Evolutionary conservation across 108 stramenopile genomes (phyloP).

Genomic region (Mayamaea pseudoterrestris): DNA sequence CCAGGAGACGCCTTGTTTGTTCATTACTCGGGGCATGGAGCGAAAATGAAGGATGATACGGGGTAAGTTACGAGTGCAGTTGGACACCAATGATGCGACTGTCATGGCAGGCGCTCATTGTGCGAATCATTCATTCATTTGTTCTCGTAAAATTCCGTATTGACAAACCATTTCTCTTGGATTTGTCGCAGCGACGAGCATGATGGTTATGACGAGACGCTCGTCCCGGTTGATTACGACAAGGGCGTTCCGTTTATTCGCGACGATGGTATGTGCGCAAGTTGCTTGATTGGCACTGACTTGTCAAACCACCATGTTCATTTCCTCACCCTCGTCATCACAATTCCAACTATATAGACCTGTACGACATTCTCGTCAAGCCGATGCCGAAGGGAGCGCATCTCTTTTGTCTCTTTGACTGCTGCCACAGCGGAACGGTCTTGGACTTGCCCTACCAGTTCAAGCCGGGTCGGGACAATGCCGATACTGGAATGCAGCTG

Average conservation of each 20-base stretch:
- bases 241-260: constrained; percentile 44
- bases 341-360: no score
- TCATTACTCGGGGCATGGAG: constrained; percentile 73
- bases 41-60: constrained; percentile 46
- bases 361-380: constrained; percentile 58
- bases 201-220: constrained; percentile 57
- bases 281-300: no score
- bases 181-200: background rate
- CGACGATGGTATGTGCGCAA: no score
- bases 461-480: constrained; percentile 39
- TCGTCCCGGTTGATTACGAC: constrained; percentile 75
- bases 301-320: no score
- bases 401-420: constrained; percentile 7
- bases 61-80: no score
- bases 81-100: no score
- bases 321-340: no score
- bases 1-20: constrained; percentile 50
- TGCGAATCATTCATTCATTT: no score
- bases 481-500: constrained; percentile 25
- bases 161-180: no score
- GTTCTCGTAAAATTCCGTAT: no score
- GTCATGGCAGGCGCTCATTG: background rate
- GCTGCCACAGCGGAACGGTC: constrained; percentile 73
- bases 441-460: constrained; percentile 57
- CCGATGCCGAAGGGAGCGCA: constrained; percentile 5